Conservation (phyloP, 768 basidiomycete species). For the Collybiopsis luxurians region DNA sequence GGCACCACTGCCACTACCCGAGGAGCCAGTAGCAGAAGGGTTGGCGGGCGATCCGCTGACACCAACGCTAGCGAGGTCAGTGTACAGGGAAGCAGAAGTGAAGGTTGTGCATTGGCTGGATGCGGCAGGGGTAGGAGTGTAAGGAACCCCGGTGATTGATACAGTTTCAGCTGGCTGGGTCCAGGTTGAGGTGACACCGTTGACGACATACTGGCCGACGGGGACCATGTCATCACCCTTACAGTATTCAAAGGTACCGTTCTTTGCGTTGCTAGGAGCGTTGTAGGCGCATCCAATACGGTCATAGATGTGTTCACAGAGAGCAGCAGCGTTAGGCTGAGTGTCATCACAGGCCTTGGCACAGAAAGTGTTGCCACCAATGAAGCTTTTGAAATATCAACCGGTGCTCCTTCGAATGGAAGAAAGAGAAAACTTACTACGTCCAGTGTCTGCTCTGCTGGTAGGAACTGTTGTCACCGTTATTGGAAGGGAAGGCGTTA, state of each 20-base stretch:
- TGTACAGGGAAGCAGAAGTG: slow-evolving; percentile 13
- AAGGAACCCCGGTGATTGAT: slow-evolving; percentile 20
- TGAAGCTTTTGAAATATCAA: slow-evolving; percentile 36
- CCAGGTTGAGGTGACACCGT: slow-evolving; percentile 16
- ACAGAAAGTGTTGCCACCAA: slow-evolving; percentile 48
- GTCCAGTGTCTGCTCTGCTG: slow-evolving; percentile 50
- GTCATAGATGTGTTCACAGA: slow-evolving; percentile 41
- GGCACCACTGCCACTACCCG: background rate
- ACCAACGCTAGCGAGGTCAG: slow-evolving; percentile 10
- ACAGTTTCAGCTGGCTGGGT: slow-evolving; percentile 22
- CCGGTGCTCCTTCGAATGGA: background rate
- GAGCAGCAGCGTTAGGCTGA: slow-evolving; percentile 32
- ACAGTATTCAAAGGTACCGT: slow-evolving; percentile 48
- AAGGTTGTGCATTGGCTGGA: slow-evolving; percentile 18
- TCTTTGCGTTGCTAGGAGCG: slow-evolving; percentile 43
- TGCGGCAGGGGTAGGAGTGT: slow-evolving; percentile 20
- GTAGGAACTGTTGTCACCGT: slow-evolving; percentile 31
- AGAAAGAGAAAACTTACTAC: slow-evolving; percentile 28
- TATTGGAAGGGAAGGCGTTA: slow-evolving; percentile 34
- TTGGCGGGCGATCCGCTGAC: background rate
- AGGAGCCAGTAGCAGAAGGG: background rate
- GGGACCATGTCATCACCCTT: slow-evolving; percentile 43
- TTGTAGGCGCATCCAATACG: slow-evolving; percentile 57
- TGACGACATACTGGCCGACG: slow-evolving; percentile 43
- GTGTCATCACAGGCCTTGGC: slow-evolving; percentile 53